Base-by-base conservation (phyloP, 2,329 filamentous ascomycete genomes). In the Fusarium goolgardi region DNA sequence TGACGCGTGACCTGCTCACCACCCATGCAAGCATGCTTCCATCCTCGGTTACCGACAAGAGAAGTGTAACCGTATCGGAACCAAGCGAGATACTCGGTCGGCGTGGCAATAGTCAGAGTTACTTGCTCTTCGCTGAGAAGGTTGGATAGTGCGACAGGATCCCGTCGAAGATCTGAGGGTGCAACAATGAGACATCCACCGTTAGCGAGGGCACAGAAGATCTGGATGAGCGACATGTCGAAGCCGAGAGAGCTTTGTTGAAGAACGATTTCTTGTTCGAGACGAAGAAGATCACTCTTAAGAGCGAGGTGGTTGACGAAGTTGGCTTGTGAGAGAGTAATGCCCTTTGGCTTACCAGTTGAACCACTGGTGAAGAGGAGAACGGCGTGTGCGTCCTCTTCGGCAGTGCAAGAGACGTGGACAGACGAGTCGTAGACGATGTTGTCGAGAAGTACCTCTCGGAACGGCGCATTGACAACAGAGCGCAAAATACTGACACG, bases 181-280 rank as follows among this genome's bases (percentile, higher is more conserved):
- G 45, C 59, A 3, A 67, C 66, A 10, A 67, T 27, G 20, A 67
- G 41, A 8, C 43, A 45, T 5, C 57, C 64, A 2, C 64, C 64
- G 10, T 59, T 57, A 5, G 39, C 47, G 9, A 67, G 49, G 2
- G 63, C 63, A 2, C 57, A 34, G 15, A 67, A 50, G 4, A 49
- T 43, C 32, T 67, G 64, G 2, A 44, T 43, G 9, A 67, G 46
- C 6, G 64, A 67, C 12, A 67, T 40, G 13, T 67, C 64, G 7
- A 67, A 67, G 1, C 64, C 62, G 21, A 56, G 57, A 7, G 65
- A 59, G 27, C 65, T 67, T 21, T 67, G 63, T 21, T 67, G 65
- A 1, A 67, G 54, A 8, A 67, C 47, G 1, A 2, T 25, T 10
- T 44, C 39, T 18, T 27, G 29, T 13, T 32, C 21, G 15, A 40